A percentile compares a stretch with the other conserved stretches of the same genome.
Evolutionary conservation across 441 rosid species (phyloP).

Genomic region (Aleurites moluccanus): DNA sequence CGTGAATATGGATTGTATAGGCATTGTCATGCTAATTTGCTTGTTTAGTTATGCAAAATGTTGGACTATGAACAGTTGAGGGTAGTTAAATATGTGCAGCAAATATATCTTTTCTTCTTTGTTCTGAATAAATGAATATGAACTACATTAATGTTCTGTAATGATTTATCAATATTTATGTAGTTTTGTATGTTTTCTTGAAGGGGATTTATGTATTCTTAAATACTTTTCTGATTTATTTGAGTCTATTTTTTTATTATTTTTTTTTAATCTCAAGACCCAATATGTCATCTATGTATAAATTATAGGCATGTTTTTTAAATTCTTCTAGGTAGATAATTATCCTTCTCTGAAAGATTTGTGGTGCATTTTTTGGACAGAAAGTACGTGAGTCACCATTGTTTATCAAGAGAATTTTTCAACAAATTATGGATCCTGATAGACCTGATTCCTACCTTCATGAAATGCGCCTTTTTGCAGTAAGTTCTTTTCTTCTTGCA

Average conservation of each 20-base stretch:
- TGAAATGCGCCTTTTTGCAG: conserved; percentile 73
- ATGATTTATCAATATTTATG: neutral
- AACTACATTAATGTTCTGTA: neutral
- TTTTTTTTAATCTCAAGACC: neutral
- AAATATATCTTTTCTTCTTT: neutral
- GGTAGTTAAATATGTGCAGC: neutral
- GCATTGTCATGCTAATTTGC: neutral
- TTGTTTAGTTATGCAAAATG: neutral
- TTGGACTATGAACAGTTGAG: neutral
- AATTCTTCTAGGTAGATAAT: neutral
- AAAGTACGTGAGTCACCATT: conserved; percentile 59
- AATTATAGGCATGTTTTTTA: neutral
- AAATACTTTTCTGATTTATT: neutral
- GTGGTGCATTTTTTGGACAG: conserved; percentile 36
- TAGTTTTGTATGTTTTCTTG: neutral
- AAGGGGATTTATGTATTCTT: neutral
- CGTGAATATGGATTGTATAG: neutral
- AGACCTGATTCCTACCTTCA: conserved; percentile 41
- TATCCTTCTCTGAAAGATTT: conserved; percentile 8
- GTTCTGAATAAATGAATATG: neutral
- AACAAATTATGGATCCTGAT: conserved; percentile 75
- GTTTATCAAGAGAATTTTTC: conserved; percentile 59
- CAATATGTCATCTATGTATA: neutral
- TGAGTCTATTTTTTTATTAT: neutral
- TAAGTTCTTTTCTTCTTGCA: conserved; percentile 65